Conservation (phyloP, 1,139 yeast genomes). For the Suhomyces bribrorum region DNA sequence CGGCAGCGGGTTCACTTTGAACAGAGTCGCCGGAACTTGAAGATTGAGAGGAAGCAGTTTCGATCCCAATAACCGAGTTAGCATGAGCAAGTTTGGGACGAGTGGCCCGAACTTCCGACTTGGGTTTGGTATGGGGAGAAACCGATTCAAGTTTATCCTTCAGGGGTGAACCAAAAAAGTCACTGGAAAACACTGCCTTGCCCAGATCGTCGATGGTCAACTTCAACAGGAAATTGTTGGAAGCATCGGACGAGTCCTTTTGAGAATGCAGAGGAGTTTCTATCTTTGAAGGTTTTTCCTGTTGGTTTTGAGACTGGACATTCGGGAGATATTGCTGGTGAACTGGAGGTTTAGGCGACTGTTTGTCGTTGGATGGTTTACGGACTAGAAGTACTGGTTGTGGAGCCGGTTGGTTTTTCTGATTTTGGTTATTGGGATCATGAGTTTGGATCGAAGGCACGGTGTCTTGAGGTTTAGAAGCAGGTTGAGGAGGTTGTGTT, state of each 20-base stretch:
- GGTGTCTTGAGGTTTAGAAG: too few species aligned
- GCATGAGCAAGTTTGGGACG: constrained; percentile 31
- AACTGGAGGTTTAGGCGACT: background rate
- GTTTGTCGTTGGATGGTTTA: background rate
- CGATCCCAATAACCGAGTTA: constrained; percentile 35
- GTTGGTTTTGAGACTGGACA: background rate
- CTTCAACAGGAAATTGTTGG: constrained; percentile 33
- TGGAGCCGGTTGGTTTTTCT: too few species aligned
- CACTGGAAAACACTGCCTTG: constrained; percentile 43
- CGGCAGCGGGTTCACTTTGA: background rate
- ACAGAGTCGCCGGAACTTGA: background rate
- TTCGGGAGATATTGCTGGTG: background rate
- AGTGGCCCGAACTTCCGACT: constrained; percentile 1
- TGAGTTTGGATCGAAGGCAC: too few species aligned
- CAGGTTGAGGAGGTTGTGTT: too few species aligned
- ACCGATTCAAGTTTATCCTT: background rate
- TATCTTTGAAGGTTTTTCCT: too few species aligned
- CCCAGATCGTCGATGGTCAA: constrained; percentile 48
- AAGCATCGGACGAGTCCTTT: too few species aligned
- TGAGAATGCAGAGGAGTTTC: too few species aligned
- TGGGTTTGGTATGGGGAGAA: constrained; percentile 5
- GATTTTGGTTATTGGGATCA: too few species aligned
- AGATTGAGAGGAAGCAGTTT: constrained; percentile 16
- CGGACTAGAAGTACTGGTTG: background rate
- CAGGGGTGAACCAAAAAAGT: constrained; percentile 16